Evolutionary conservation across 768 basidiomycete species (phyloP).

Genomic region (Psilocybe azurescens): DNA sequence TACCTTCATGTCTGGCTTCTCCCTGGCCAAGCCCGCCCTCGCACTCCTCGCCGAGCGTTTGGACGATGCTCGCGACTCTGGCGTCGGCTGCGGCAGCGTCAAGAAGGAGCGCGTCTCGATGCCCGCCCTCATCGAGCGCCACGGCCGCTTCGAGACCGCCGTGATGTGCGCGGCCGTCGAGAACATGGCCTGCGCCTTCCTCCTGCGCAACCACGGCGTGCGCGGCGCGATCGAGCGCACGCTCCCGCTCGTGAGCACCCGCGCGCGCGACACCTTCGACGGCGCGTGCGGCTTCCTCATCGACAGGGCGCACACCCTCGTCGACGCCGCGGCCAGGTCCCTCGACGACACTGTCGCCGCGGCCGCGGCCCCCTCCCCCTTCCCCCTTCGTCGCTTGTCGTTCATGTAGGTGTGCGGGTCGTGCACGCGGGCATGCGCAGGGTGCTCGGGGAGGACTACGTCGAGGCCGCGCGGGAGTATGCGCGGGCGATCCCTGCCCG

Average conservation of each 20-base stretch:
- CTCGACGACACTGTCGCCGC: neutral
- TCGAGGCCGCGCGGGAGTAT: neutral
- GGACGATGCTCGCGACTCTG: neutral
- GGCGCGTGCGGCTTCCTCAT: conserved; percentile 4
- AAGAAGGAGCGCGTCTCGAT: conserved; percentile 4
- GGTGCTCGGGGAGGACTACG: neutral
- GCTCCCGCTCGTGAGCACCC: conserved; percentile 7
- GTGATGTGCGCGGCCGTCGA: conserved; percentile 13
- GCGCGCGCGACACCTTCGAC: conserved; percentile 7
- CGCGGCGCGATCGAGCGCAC: conserved; percentile 11
- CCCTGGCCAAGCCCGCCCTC: conserved; percentile 11
- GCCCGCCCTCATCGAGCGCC: conserved; percentile 8
- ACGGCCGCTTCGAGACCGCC: conserved; percentile 15
- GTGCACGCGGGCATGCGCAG: neutral
- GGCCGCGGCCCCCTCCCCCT: neutral
- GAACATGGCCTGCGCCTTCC: conserved; percentile 11
- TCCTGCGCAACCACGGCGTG: conserved; percentile 11
- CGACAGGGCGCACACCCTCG: neutral
- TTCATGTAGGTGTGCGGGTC: neutral
- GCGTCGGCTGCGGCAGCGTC: neutral
- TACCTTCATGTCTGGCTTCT: conserved; percentile 5
- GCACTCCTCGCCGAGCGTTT: conserved; percentile 14
- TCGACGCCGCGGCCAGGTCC: neutral
- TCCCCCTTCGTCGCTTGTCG: neutral
- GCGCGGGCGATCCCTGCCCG: neutral